A percentile compares a stretch with the other conserved stretches of the same genome.
Evolutionary conservation across 2,329 filamentous ascomycete species (phyloP).

Genomic region (Aureobasidium sp.): DNA sequence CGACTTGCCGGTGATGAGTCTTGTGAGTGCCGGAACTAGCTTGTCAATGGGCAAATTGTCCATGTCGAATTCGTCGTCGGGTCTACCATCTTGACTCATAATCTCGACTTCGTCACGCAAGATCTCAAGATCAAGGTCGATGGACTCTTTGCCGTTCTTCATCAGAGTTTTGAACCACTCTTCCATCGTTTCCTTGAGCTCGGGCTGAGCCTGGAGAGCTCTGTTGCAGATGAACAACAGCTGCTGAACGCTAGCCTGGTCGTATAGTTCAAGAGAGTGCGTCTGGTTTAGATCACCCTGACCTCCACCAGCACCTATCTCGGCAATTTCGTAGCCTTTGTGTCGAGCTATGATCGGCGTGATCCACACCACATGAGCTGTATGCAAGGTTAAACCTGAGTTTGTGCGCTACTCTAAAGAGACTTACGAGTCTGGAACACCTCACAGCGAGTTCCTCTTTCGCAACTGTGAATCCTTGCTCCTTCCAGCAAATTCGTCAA

Average conservation of each 20-base stretch:
- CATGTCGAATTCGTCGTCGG: slow-evolving; percentile 13
- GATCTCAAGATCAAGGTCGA: slow-evolving; percentile 20
- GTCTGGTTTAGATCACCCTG: slow-evolving; percentile 64
- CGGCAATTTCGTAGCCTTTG: slow-evolving; percentile 58
- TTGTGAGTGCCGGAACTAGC: slow-evolving; percentile 26
- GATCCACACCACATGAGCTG: slow-evolving; percentile 60
- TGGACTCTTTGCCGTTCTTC: slow-evolving; percentile 21
- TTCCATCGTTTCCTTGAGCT: slow-evolving; percentile 30
- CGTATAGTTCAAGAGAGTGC: slow-evolving; percentile 57
- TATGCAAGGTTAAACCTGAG: not conserved
- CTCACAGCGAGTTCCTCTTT: slow-evolving; percentile 59
- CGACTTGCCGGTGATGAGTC: slow-evolving; percentile 23
- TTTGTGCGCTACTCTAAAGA: not conserved
- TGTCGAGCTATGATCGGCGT: slow-evolving; percentile 66
- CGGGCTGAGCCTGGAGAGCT: slow-evolving; percentile 31
- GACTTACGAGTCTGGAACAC: slow-evolving; percentile 35
- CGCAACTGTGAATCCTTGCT: slow-evolving; percentile 77
- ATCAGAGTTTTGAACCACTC: slow-evolving; percentile 25
- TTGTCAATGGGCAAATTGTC: slow-evolving; percentile 28
- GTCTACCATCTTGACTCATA: slow-evolving; percentile 9
- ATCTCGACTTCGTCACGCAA: slow-evolving; percentile 14
- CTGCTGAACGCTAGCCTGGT: slow-evolving; percentile 42
- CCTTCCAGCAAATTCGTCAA: slow-evolving; percentile 54
- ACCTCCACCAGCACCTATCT: slow-evolving; percentile 73
- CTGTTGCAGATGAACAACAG: slow-evolving; percentile 46